These are phyloP conservation scores for Globisporangium cederbergense DNA, from an alignment of 352 stramenopile genomes.

Conservation along the genomic window DNA sequence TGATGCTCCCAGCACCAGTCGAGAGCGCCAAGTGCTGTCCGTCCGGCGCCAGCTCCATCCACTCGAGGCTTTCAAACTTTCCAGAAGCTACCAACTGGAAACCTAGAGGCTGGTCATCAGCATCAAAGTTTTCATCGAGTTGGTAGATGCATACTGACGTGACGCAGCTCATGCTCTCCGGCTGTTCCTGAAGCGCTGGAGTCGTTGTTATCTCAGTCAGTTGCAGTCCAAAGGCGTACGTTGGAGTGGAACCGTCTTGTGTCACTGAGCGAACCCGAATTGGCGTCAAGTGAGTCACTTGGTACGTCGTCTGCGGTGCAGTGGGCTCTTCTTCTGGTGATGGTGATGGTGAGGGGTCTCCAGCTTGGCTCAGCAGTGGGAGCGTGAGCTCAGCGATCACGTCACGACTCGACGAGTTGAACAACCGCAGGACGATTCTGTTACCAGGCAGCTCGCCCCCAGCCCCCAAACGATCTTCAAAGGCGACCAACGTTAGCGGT, in stretches of 20 bases:
- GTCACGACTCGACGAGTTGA: slow-evolving; percentile 7
- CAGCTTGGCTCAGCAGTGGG: not conserved
- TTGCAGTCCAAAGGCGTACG: slow-evolving; percentile 2
- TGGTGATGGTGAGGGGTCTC: not conserved
- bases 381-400: not conserved
- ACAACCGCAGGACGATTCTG: not conserved
- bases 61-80: slow-evolving; percentile 4
- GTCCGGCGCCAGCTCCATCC: slow-evolving; percentile 28
- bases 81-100: slow-evolving; percentile 10
- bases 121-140: not conserved
- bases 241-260: not conserved
- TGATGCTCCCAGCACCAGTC: slow-evolving; percentile 5
- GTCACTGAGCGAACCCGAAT: not conserved
- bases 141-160: slow-evolving; percentile 5
- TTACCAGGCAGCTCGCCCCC: not conserved
- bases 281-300: slow-evolving; percentile 10
- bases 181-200: not conserved
- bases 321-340: not conserved
- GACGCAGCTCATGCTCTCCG: not conserved
- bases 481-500: slow-evolving; percentile 4
- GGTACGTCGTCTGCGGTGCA: not conserved
- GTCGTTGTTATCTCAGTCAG: slow-evolving; percentile 6
- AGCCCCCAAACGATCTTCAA: not conserved
- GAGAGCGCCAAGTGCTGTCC: slow-evolving; percentile 23
- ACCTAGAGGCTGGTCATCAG: not conserved